Base-by-base conservation (phyloP, 208 protist genomes). In the Leishmania martiniquensis region DNA sequence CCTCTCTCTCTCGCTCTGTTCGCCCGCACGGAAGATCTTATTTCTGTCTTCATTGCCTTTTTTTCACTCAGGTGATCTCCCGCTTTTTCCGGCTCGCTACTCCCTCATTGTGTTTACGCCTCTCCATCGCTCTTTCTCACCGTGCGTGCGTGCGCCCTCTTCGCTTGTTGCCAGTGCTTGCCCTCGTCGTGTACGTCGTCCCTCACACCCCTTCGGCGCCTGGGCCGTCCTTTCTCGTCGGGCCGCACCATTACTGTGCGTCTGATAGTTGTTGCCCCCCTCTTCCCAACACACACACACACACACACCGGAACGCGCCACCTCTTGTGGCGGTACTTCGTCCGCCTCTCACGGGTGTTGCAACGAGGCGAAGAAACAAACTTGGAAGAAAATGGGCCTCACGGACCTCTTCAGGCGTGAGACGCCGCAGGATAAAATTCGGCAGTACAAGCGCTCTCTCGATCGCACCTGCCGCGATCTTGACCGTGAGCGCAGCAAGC, bases 371-470 rank as follows among this genome's bases (percentile, higher is more conserved):
- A 45, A 13, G 42, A 66, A 49, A 2, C 22, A 60, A 22, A 12
- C 20, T 42, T 62, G n/a, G n/a, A 32, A 42, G 29, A 87, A 69
- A 54, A 93, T 95, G 87, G 89, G 87, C 45, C 72, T 91, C 39
- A 73, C 59, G 10, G 82, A 94, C 59, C 60, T 97, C 4, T 98
- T 98, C 73, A 87, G 93, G 72, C 91, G 92, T 77, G 88, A 95
- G 79, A 97, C 93, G 55, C 95, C 95, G 45, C 84, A 98, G 85
- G 96, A 99, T 86, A 88, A 96, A 81, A 92, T 99, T 78, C 88
- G 97, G 76, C 94, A 99, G 85, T 98, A 99, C 91, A 99, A 99
- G 90, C 94, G 98, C 45, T 78, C 88, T 42, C 83, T 99, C 1
- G 97, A 99, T 75, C 85, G 90, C 57, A 98, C 98, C 22, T 95